phyloP scores from a whole-genome alignment of 2,329 filamentous ascomycete genomes.

The Alternaria dauci region DNA sequence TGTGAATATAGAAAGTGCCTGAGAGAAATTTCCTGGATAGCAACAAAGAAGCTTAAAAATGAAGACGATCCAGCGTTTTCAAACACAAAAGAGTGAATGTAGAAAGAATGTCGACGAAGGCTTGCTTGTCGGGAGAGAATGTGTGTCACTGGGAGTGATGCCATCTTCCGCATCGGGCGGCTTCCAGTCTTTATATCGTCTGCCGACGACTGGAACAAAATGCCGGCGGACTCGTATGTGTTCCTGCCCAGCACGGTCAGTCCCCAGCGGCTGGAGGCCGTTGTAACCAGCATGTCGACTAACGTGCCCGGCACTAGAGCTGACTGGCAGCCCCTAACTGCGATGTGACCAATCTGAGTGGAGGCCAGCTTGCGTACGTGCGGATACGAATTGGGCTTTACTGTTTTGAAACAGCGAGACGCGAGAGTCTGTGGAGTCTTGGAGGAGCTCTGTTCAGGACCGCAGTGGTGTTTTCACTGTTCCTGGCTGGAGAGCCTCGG shows the following conservation, averaged over 20 bases:
- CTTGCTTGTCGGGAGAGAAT: slow-evolving; percentile 42
- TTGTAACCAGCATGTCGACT: slow-evolving; percentile 31
- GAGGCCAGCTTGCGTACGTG: slow-evolving; percentile 18
- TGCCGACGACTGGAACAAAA: slow-evolving; percentile 20
- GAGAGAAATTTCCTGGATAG: slow-evolving; percentile 16
- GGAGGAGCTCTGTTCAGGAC: slow-evolving; percentile 19
- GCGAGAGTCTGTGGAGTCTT: slow-evolving; percentile 26
- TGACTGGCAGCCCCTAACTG: slow-evolving; percentile 26
- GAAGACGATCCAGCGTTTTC: slow-evolving; percentile 44
- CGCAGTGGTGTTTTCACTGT: slow-evolving; percentile 26
- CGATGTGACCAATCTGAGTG: slow-evolving; percentile 36
- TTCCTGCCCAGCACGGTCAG: slow-evolving; percentile 28
- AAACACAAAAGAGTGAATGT: slow-evolving; percentile 37
- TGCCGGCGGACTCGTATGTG: slow-evolving; percentile 23
- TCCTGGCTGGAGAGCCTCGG: slow-evolving; percentile 25
- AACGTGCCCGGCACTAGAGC: slow-evolving; percentile 22
- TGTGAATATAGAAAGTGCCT: slow-evolving; percentile 9
- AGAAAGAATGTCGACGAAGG: slow-evolving; percentile 44
- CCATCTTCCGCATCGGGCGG: slow-evolving; percentile 27
- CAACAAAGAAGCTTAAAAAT: slow-evolving; percentile 35
- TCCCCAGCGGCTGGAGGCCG: slow-evolving; percentile 30
- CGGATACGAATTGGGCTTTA: slow-evolving; percentile 17
- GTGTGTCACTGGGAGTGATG: slow-evolving; percentile 38
- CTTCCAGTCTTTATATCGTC: slow-evolving; percentile 31
- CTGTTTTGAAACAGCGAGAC: slow-evolving; percentile 42